Percentiles rank a stretch among this genome's conserved stretches.
phyloP scores from a whole-genome alignment of 176 grass and related monocot genomes.

The Triticum aestivum region DNA sequence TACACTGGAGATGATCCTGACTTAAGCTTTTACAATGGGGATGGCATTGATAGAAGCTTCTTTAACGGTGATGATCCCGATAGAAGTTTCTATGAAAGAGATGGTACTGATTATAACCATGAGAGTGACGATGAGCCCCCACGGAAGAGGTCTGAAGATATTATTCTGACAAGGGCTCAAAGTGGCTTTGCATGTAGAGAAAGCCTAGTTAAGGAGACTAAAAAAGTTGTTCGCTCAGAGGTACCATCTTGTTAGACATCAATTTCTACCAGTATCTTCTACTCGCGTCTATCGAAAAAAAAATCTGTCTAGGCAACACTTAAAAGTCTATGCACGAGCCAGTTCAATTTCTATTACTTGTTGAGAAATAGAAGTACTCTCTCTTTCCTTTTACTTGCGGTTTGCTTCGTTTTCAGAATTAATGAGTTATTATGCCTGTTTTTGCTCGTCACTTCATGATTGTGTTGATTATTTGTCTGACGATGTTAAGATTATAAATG shows the following conservation, averaged over 20 bases:
- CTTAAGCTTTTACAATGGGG: conserved; percentile 36
- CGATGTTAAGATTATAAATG: not conserved
- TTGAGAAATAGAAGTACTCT: not conserved
- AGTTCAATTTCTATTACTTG: not conserved
- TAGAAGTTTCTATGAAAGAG: conserved; percentile 57
- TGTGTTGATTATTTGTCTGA: not conserved
- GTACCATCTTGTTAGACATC: conserved; percentile 33
- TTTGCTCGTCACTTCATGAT: not conserved
- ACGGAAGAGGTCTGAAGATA: conserved; percentile 62
- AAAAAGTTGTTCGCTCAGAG: conserved; percentile 56
- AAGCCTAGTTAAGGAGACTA: conserved; percentile 62
- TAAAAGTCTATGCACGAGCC: not conserved
- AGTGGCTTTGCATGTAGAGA: conserved; percentile 73
- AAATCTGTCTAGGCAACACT: not conserved
- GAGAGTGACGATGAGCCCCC: conserved; percentile 35
- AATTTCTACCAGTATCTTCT: not conserved
- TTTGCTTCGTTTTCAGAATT: not conserved
- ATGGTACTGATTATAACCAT: conserved; percentile 29
- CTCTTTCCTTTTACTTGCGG: not conserved
- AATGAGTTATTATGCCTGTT: not conserved
- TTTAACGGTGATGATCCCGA: conserved; percentile 32
- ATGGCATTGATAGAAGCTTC: conserved; percentile 30
- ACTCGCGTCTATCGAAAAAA: not conserved
- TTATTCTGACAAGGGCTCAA: conserved; percentile 44
- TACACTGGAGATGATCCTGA: conserved; percentile 43